Percentiles rank a stretch among this genome's conserved stretches.
phyloP scores from a whole-genome alignment of 1,139 yeast species.

The Insectozyma bohioensis region DNA sequence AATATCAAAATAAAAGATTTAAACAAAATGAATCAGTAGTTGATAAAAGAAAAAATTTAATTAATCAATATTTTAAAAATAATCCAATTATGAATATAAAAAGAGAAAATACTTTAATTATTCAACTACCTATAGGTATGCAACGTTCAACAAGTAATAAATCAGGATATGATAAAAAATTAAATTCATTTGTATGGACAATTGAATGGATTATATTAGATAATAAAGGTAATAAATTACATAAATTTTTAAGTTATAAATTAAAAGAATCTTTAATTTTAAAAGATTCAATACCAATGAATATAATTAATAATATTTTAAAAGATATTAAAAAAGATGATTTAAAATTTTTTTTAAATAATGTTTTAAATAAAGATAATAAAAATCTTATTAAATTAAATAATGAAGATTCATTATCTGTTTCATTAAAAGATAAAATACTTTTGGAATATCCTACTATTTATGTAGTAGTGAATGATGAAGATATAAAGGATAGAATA shows the following conservation, averaged over 20 bases:
- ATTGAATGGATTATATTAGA: conserved; percentile 65
- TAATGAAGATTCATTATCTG: conserved; percentile 29
- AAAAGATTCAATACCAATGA: conserved; percentile 41
- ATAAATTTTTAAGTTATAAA: conserved; percentile 45
- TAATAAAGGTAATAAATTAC: conserved; percentile 19
- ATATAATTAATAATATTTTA: conserved; percentile 23
- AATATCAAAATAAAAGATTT: conserved; percentile 26
- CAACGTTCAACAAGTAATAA: conserved; percentile 64
- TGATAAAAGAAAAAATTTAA: conserved; percentile 28
- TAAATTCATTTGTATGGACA: conserved; percentile 72
- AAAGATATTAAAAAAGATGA: conserved; percentile 18
- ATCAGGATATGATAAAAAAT: conserved; percentile 70
- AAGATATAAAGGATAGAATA: conserved; percentile 15
- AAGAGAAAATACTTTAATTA: conserved; percentile 39
- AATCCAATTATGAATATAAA: conserved; percentile 26
- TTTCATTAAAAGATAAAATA: conserved; percentile 51
- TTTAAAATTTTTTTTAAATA: conserved; percentile 34
- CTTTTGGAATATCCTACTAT: conserved; percentile 82
- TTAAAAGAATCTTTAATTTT: conserved; percentile 39
- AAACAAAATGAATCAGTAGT: conserved; percentile 17
- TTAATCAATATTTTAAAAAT: conserved; percentile 23
- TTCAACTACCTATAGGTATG: conserved; percentile 73
- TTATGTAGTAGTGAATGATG: conserved; percentile 34
- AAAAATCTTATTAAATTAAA: conserved; percentile 26
- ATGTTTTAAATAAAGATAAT: conserved; percentile 24